Conservation (phyloP, 768 basidiomycete species). For the Suillus weaverae region DNA sequence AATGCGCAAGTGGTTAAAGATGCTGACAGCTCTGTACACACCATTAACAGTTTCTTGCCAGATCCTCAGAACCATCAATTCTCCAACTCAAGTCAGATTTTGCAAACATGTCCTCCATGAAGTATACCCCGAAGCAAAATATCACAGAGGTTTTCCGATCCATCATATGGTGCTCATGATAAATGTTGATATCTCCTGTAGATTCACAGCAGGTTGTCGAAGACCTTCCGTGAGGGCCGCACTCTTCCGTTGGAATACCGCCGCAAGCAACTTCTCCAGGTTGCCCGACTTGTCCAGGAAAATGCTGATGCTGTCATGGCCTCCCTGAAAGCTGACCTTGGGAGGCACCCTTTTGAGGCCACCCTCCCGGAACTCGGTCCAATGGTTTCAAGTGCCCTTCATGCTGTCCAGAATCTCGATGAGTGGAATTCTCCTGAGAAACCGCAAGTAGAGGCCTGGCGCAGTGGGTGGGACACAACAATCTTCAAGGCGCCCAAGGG, state of each 20-base stretch:
- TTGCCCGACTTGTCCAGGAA: conserved; percentile 59
- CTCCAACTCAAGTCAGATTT: no score
- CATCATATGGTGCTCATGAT: neutral
- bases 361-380: conserved; percentile 16
- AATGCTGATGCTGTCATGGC: conserved; percentile 49
- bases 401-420: conserved; percentile 46
- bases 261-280: conserved; percentile 55
- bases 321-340: conserved; percentile 36
- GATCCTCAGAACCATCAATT: no score
- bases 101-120: neutral
- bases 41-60: no score
- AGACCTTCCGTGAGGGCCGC: conserved; percentile 46
- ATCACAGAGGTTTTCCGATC: conserved; percentile 1
- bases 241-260: conserved; percentile 52
- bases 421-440: conserved; percentile 52
- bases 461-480: conserved; percentile 47
- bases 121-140: neutral
- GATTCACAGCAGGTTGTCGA: conserved; percentile 33
- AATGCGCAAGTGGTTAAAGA: no score
- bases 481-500: conserved; percentile 59
- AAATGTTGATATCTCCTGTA: conserved; percentile 3
- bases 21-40: no score
- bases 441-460: conserved; percentile 38
- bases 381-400: conserved; percentile 41
- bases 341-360: conserved; percentile 24